These are phyloP conservation scores for Exutisphaerella laricina DNA, from an alignment of 2,329 filamentous ascomycete species.

Conservation along the genomic window DNA sequence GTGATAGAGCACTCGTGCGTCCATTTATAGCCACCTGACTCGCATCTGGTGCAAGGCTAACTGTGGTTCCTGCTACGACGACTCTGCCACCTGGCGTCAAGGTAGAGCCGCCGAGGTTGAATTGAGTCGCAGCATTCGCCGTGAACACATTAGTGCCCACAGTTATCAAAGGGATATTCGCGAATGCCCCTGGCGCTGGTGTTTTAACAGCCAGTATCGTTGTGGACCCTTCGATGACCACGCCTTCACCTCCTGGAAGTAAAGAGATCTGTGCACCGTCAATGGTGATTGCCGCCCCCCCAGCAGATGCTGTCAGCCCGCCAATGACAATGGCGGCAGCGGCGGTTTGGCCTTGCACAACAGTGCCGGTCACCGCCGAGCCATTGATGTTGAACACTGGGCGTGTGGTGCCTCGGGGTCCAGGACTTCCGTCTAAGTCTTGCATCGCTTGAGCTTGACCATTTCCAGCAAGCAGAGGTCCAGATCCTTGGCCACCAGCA, in stretches of 20 bases:
- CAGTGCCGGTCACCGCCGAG: slow-evolving; percentile 19
- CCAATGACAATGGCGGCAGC: slow-evolving; percentile 25
- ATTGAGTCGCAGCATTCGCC: slow-evolving; percentile 44
- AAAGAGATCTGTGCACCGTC: slow-evolving; percentile 33
- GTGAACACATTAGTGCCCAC: slow-evolving; percentile 38
- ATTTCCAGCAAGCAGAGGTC: not conserved
- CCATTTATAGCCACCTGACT: slow-evolving; percentile 39
- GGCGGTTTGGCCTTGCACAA: slow-evolving; percentile 7
- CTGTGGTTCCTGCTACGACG: slow-evolving; percentile 35
- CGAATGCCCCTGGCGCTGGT: slow-evolving; percentile 11
- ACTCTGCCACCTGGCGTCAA: slow-evolving; percentile 36
- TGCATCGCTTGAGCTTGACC: not conserved
- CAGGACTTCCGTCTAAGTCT: not conserved
- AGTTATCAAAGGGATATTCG: slow-evolving; percentile 34
- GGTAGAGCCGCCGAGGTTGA: slow-evolving; percentile 36
- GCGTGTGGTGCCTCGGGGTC: not conserved
- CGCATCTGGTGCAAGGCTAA: slow-evolving; percentile 39
- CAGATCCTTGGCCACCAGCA: not conserved
- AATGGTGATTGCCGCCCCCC: slow-evolving; percentile 29
- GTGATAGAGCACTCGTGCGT: slow-evolving; percentile 32
- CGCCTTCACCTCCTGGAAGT: slow-evolving; percentile 33
- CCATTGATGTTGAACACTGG: slow-evolving; percentile 17
- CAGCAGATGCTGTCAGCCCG: slow-evolving; percentile 26
- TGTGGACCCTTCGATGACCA: slow-evolving; percentile 33
- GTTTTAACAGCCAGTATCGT: slow-evolving; percentile 9